phyloP scores from a whole-genome alignment of 257 asterid genomes.

The Striga asiatica region DNA sequence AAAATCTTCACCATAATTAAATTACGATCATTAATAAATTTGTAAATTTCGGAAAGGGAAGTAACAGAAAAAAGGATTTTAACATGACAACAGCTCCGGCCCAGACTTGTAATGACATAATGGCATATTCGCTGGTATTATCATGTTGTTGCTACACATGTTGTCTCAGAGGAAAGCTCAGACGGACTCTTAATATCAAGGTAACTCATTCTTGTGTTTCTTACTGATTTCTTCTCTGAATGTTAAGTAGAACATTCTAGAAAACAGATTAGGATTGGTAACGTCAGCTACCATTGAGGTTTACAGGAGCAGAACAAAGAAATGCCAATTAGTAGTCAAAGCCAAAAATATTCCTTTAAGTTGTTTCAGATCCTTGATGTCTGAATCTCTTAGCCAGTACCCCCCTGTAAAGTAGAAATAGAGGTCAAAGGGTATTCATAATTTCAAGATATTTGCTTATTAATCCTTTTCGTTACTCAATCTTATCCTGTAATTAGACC shows the following conservation, averaged over 20 bases:
- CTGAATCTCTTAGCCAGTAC: too few species aligned
- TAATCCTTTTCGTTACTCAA: too few species aligned
- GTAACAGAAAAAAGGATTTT: neutral
- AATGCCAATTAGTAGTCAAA: too few species aligned
- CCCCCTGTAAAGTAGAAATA: too few species aligned
- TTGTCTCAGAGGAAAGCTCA: conserved; percentile 56
- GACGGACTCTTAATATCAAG: conserved; percentile 41
- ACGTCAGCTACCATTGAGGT: neutral
- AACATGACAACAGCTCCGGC: conserved; percentile 35
- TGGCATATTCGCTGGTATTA: conserved; percentile 50
- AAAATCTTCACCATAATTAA: neutral
- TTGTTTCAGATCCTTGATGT: too few species aligned
- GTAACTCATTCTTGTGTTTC: conserved; percentile 21
- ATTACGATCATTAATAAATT: too few species aligned
- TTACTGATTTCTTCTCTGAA: too few species aligned
- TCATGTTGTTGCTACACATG: conserved; percentile 66
- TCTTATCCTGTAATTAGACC: too few species aligned
- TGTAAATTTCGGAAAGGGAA: conserved; percentile 3
- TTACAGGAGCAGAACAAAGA: too few species aligned
- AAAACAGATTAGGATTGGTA: neutral
- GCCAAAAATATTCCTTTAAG: too few species aligned
- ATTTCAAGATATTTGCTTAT: too few species aligned
- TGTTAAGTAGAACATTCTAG: neutral
- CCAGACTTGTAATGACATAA: conserved; percentile 46
- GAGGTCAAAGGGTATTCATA: too few species aligned